Evolutionary conservation across 2,329 filamentous ascomycete species (phyloP).

Genomic region (Diaporthe destruens): DNA sequence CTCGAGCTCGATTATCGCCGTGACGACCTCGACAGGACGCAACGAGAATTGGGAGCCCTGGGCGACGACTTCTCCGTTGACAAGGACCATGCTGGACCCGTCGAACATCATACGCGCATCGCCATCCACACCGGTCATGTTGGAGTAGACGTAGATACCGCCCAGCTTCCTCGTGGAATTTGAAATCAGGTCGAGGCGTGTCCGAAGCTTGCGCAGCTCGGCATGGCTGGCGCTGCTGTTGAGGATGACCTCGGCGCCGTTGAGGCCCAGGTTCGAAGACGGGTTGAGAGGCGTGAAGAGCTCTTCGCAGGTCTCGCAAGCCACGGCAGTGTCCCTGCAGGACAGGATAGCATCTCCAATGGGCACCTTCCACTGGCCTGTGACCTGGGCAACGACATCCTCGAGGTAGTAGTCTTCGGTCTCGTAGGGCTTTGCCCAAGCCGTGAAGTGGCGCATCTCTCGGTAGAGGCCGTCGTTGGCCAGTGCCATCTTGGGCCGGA

Average conservation of each 20-base stretch:
- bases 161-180: conserved; percentile 74
- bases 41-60: conserved; percentile 44
- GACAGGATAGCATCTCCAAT: conserved; percentile 57
- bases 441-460: conserved; percentile 57
- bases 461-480: conserved; percentile 55
- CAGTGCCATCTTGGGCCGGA: conserved; percentile 49
- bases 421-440: conserved; percentile 54
- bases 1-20: conserved; percentile 43
- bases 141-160: conserved; percentile 65
- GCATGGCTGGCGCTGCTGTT: conserved; percentile 51
- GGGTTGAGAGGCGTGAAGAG: conserved; percentile 49
- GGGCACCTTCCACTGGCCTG: conserved; percentile 52
- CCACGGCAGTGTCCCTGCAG: conserved; percentile 55
- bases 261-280: conserved; percentile 41
- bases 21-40: conserved; percentile 42
- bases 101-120: conserved; percentile 58
- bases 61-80: conserved; percentile 43
- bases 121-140: conserved; percentile 50
- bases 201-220: conserved; percentile 75
- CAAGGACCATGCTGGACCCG: conserved; percentile 43
- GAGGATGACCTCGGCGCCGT: conserved; percentile 47
- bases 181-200: conserved; percentile 72
- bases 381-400: conserved; percentile 48
- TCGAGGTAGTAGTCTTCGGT: conserved; percentile 55
- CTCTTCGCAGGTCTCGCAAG: conserved; percentile 57